Base-by-base conservation (phyloP, 768 basidiomycete species). In the Pleurotus pulmonarius region DNA sequence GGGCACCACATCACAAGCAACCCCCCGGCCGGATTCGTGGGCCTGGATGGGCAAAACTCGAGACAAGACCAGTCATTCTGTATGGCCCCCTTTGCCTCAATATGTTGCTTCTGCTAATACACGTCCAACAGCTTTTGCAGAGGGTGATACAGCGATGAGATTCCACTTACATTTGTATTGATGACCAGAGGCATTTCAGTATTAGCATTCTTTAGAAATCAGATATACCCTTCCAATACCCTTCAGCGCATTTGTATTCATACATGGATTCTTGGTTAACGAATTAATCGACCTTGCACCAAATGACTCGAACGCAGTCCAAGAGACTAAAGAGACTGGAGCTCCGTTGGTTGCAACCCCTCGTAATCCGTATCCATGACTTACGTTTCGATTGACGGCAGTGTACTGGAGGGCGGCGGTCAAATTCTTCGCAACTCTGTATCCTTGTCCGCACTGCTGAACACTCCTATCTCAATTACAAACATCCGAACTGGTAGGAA, bases 381-480 rank as follows among this genome's bases (percentile, higher is more conserved):
- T n/a, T 16, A 25, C 29, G 45, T 56, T 11, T 37, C 63, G n/a
- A 75, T 80, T 54, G 76, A 80, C 58, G 78, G 79, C n/a, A 77
- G 79, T 59, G 64, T 76, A 4, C 74, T 82, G 8, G 80, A 82
- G 69, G 82, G 81, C 4, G 88, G 90, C 1, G 89, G 90, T 0
- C 89, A 91, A 62, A 80, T 91, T 39, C 70, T 92, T 24, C 82
- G 90, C 47, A 90, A 88, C 61, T 73, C 85, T 0, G 75, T 88
- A 34, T 74, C 87, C 1, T 70, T 90, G 37, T 81, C 90, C n/a
- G 80, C 83, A 7, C 71, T 91, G 15, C 73, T 90, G 13, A 70
- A 70, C n/a, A 84, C 77, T 56, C 82, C 85, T 1, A 72, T 90
- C 24, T 70, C 73, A 3, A 81, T 91, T 46, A 66, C 78, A 34